Base-by-base conservation (phyloP, 2,329 filamentous ascomycete species). In the Trichoderma sp. region DNA sequence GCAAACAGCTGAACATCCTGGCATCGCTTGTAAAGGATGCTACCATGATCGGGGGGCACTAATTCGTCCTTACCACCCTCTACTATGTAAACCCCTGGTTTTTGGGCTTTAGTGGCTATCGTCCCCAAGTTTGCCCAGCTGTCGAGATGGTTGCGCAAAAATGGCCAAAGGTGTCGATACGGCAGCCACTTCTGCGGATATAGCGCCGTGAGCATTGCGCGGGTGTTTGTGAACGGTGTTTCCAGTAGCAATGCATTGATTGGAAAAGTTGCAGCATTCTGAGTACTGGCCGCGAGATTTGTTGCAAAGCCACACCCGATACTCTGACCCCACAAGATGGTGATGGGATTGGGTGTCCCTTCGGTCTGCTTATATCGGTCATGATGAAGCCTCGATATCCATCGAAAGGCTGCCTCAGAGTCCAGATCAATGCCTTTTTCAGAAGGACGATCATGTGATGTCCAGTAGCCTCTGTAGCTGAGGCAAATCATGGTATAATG, bases 111-210 rank as follows among this genome's bases (percentile, higher is more conserved):
- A 62, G 69, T 72, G 69, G 73, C 79, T 74, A 89, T 82, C 33
- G 76, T 64, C 4, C 77, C 81, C 35, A 89, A 72, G 71, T 88
- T 88, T 65, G 79, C 76, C 80, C 79, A 84, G 72, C 82, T 88
- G 72, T 89, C 85, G 43, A 89, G 79, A 52, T 87, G 85, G 70
- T 86, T 94, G 72, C 91, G 84, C 13, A 94, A 82, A 75, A 94
- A 94, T 0, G 90, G 90, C 83, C 88, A 88, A 0, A 95, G 83
- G 76, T 94, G 89, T 58, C 87, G 86, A 76, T 95, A 95, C 0
- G 92, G 92, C 7, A 94, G 81, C 91, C 92, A 94, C 73, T 87
- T 91, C 73, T 94, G 91, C 1, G 92, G 92, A 75, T 94, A 95
- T 3, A 95, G 78, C 1, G 87, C 88, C 53, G 86, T 81, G 6